Evolutionary conservation across 257 asterid genomes (phyloP), one percentile per base, ranked within the genome.

Genomic region (Nicotiana undulata): DNA sequence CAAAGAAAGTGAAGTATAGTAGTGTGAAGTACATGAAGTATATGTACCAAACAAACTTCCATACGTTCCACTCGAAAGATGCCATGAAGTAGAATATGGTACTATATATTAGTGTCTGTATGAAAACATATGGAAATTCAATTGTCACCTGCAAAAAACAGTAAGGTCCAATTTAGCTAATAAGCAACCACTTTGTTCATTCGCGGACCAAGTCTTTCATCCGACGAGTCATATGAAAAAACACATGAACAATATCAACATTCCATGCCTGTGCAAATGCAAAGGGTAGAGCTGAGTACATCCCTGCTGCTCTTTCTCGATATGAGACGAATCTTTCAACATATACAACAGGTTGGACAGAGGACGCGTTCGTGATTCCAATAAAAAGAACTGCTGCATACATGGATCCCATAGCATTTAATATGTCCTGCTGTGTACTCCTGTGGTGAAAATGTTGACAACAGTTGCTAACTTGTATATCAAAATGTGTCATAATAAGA

Each of bases 341-440:
- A 26, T 86, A 93, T 61, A 95, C 91, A 49, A 93, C 97, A 0
- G 99, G 97, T 81, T 93, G 97, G 51, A 92, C 96, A 17, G 99
- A 88, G 0, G 97, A 85, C 8, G 96, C 92, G 37, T 95, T 95
- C 46, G 97, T 91, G 85, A 95, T 88, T 24, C 99, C 99, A 1
- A 95, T 85, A 76, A 93, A 95, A 44, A 95, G 77, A 64, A 93
- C 97, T 6, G 99, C 98, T 26, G 97, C 93, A 63, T 95, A 95
- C 98, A 95, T 92, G 79, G 99, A 95, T 10, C 99, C 99, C 99
- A 95, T 95, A 22, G 99, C 97, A 52, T 95, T 95, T 80, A 88
- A 89, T 74, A 95, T 88, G 79, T 95, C 99, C 88, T 95, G 99
- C 81, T 88, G 88, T 2, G 89, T 88, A 15, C 83, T 89, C 88